These are phyloP conservation scores for Cymbopogon flexuosus DNA, from an alignment of 202 grass and related monocot species.

Conservation along the genomic window DNA sequence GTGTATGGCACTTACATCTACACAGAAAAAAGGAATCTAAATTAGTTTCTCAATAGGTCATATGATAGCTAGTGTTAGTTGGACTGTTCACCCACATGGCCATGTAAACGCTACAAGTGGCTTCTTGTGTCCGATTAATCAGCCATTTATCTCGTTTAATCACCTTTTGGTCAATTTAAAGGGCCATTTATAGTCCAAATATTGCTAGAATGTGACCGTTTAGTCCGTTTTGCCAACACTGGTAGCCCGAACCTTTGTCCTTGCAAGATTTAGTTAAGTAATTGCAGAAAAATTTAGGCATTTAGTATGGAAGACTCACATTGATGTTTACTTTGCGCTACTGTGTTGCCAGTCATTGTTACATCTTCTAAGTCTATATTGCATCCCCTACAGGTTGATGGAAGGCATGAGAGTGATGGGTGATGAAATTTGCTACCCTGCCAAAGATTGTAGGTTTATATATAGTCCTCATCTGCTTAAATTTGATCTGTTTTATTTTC, in stretches of 20 bases:
- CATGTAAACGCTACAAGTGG: background rate
- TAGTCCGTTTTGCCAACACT: no score
- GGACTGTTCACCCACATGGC: no score
- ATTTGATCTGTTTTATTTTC: background rate
- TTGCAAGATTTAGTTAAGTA: background rate
- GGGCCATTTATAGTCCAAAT: no score
- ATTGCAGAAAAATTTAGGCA: background rate
- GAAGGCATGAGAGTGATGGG: constrained; percentile 82
- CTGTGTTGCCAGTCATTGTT: background rate
- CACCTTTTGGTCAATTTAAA: no score
- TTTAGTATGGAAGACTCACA: background rate
- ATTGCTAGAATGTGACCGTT: no score
- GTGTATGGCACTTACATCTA: background rate
- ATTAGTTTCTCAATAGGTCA: background rate
- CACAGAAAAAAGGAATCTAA: background rate
- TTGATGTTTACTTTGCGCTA: background rate
- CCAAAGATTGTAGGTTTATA: constrained; percentile 81
- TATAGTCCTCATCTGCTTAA: background rate
- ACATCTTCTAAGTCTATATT: background rate
- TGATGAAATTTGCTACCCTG: constrained; percentile 94
- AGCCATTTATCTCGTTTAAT: no score
- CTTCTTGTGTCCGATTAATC: no score
- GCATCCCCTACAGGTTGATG: constrained; percentile 43
- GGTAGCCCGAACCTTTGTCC: background rate
- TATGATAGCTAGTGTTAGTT: background rate